Evolutionary conservation across 2,329 filamentous ascomycete genomes (phyloP).

Genomic region (Elsinoe perseae): DNA sequence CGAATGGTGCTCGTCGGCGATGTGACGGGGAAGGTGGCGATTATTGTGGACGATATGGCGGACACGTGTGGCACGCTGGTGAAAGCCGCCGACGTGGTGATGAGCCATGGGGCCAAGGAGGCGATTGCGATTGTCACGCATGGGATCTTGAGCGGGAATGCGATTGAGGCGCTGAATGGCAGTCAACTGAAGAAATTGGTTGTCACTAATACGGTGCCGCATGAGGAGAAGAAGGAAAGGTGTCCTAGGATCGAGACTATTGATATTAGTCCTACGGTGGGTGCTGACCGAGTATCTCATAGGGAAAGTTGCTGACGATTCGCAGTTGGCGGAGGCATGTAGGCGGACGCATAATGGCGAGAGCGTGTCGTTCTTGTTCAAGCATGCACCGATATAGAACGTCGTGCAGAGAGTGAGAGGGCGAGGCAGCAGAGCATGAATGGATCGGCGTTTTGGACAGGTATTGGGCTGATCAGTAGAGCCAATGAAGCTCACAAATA

Average conservation of each 20-base stretch:
- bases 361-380: conserved; percentile 61
- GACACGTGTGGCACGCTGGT: conserved; percentile 84
- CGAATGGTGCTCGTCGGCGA: conserved; percentile 96
- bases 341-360: conserved; percentile 62
- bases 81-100: conserved; percentile 85
- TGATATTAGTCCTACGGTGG: conserved; percentile 73
- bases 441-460: neutral
- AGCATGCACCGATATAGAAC: conserved; percentile 46
- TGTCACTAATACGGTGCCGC: conserved; percentile 81
- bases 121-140: conserved; percentile 95
- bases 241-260: conserved; percentile 82
- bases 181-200: conserved; percentile 71
- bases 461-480: neutral
- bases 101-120: conserved; percentile 75
- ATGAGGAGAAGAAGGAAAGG: conserved; percentile 68
- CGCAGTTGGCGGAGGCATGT: conserved; percentile 58
- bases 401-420: neutral
- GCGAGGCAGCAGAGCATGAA: neutral
- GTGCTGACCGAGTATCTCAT: conserved; percentile 20
- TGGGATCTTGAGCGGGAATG: conserved; percentile 80
- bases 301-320: conserved; percentile 16
- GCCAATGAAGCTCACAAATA: too few relatives aligned
- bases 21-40: conserved; percentile 82
- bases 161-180: conserved; percentile 76
- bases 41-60: conserved; percentile 96